Conservation (phyloP, 495 filamentous ascomycete genomes). For the Aspergillus baeticus region DNA sequence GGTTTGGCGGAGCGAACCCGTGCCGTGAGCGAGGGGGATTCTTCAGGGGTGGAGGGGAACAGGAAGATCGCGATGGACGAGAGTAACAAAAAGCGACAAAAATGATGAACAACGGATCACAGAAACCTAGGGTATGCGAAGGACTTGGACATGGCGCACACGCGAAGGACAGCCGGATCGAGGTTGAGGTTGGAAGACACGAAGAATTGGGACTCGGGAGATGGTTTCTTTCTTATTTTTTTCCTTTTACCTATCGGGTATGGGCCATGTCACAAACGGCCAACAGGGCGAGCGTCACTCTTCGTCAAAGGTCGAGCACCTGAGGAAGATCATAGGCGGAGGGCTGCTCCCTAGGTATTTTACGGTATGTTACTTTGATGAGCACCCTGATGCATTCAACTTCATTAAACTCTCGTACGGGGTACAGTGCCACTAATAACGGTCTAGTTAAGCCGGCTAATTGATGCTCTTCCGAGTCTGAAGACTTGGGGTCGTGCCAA, state of each 20-base stretch:
- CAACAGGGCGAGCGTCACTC: background rate
- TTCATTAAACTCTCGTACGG: conserved; percentile 14
- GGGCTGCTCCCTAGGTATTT: conserved; percentile 11
- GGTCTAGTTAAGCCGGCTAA: background rate
- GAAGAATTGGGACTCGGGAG: conserved; percentile 18
- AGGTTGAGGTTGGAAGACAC: conserved; percentile 21
- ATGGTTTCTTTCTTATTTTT: conserved; percentile 15
- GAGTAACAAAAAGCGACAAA: conserved; percentile 3
- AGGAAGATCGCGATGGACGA: background rate
- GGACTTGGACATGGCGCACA: conserved; percentile 32
- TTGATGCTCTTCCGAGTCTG: conserved; percentile 3
- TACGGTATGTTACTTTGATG: conserved; percentile 12
- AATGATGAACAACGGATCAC: conserved; percentile 25
- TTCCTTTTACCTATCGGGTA: conserved; percentile 12
- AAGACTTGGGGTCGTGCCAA: background rate
- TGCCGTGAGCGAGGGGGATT: conserved; percentile 4
- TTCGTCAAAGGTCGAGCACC: background rate
- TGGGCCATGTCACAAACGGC: conserved; percentile 21
- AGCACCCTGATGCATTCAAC: no score
- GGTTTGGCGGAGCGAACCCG: conserved; percentile 8
- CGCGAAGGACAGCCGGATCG: conserved; percentile 25
- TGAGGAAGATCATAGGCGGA: conserved; percentile 17
- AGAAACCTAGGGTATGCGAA: conserved; percentile 27
- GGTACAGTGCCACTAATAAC: background rate
- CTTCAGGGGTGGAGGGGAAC: conserved; percentile 20